Evolutionary conservation across 2,329 filamentous ascomycete species (phyloP), one percentile per base, ranked within the genome.

Genomic region (Colletotrichum echinochloae): DNA sequence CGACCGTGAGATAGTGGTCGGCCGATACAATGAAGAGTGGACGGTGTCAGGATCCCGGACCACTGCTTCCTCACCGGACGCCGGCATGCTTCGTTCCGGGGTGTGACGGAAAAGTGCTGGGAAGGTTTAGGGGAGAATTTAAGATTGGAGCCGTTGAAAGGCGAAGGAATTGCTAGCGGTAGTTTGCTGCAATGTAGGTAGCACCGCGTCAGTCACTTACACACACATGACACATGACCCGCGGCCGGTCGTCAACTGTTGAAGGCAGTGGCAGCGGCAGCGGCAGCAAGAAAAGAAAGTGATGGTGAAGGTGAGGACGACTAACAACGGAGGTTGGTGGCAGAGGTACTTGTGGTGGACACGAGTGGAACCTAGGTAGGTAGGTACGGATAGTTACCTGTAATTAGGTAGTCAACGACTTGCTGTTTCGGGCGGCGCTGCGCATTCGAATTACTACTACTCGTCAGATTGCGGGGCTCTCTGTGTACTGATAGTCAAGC

Each of bases 401-500:
- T n/a, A n/a, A n/a, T n/a, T n/a, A n/a, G n/a, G n/a, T n/a, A n/a
- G n/a, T 52, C 28, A 61, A 26, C 48, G 30, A 62, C 20, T 70
- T 70, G 63, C 67, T 66, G 56, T 66, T 66, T 70, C 37, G 48
- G 63, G 63, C 48, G 39, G 30, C 52, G 46, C 44, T 61, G 55
- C 60, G 55, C 62, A 37, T 59, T 23, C 12, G 23, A 69, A 55
- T 54, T 62, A 62, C 55, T 66, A 69, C 66, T 69, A 69, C 66
- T 69, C 61, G 66, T 60, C 66, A 65, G 66, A 65, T 69, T 65
- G 66, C 61, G 66, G 66, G 65, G 51, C 57, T n/a, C n/a, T n/a
- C n/a, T n/a, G 48, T 48, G 11, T 56, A 41, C 41, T 65, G 52
- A n/a, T 60, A 49, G 61, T 55, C 30, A 48, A 60, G 44, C 54